Evolutionary conservation across 2,329 filamentous ascomycete species (phyloP), one percentile per base, ranked within the genome.

Genomic region (Aspergillus uvarum): DNA sequence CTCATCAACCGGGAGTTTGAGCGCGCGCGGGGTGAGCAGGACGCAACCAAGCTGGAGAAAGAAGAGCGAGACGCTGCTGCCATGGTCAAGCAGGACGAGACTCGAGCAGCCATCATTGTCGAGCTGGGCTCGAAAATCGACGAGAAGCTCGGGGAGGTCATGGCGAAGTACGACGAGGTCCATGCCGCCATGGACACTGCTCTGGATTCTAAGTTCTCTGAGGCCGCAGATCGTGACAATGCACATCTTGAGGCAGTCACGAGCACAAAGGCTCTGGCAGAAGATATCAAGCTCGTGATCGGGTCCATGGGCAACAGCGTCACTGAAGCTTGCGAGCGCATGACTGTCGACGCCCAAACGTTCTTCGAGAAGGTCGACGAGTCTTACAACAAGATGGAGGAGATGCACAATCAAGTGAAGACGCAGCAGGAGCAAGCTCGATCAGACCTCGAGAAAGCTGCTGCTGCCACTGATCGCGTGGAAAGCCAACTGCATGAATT

Each of bases 131-230:
- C 79, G 54, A 87, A 86, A 74, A 79, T 89, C 44, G 86, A 96
- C 63, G 89, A 92, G 69, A 92, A 92, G 72, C 87, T 97, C 67
- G 85, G 85, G 60, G 90, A 92, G 56, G 82, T 99, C 24, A 86
- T 96, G 73, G 81, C 84, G 66, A 97, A 96, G 74, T 96, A 96
- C 70, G 93, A 97, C 58, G 91, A 95, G 62, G 88, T 93, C 63
- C 90, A 96, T 70, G 79, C 84, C 21, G 81, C 86, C 7, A 83
- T 91, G 32, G 90, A 96, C 70, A 79, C 84, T 22, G 81, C 86
- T 7, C 83, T 91, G 31, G 90, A 96, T 49, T 88, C 90, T 51
- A 90, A 90, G 67, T 85, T 87, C 52, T 87, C 88, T 65, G 84
- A 88, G 35, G 86, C 87, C 56, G 91, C 94, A 67, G 88, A 90